These are phyloP conservation scores for Pseudocercospora musae DNA, from an alignment of 2,329 filamentous ascomycete genomes.

Conservation along the genomic window DNA sequence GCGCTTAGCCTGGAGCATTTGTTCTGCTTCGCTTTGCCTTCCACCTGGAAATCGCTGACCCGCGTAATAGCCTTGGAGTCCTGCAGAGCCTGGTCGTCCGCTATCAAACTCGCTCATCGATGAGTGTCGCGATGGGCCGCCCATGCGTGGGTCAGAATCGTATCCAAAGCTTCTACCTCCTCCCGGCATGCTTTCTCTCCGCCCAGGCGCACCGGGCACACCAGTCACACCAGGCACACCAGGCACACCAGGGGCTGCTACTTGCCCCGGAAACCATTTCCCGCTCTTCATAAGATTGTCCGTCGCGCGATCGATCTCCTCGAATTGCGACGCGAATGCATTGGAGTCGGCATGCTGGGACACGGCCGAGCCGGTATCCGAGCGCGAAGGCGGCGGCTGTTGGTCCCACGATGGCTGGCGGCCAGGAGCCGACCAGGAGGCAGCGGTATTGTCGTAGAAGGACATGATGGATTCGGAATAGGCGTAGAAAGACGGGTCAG, in stretches of 20 bases:
- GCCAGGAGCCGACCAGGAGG: slow-evolving; percentile 58
- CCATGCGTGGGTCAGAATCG: slow-evolving; percentile 62
- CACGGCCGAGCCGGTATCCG: slow-evolving; percentile 69
- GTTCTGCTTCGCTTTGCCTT: slow-evolving; percentile 88
- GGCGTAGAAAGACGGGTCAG: slow-evolving; percentile 15
- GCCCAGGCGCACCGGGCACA: slow-evolving; percentile 41
- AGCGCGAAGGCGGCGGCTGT: slow-evolving; percentile 61
- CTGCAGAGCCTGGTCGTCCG: slow-evolving; percentile 68
- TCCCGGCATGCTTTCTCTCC: slow-evolving; percentile 76
- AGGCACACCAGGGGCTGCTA: slow-evolving; percentile 20
- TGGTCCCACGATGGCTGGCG: slow-evolving; percentile 70
- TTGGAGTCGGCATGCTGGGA: slow-evolving; percentile 62
- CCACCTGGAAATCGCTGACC: slow-evolving; percentile 84
- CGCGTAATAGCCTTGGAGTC: slow-evolving; percentile 91
- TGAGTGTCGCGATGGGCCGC: slow-evolving; percentile 69
- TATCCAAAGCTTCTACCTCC: slow-evolving; percentile 41
- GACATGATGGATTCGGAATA: slow-evolving; percentile 49
- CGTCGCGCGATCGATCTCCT: slow-evolving; percentile 93
- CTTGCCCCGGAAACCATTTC: slow-evolving; percentile 66
- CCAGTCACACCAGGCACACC: slow-evolving; percentile 34
- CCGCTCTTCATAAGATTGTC: slow-evolving; percentile 96
- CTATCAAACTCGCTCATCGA: slow-evolving; percentile 78
- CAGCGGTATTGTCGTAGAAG: slow-evolving; percentile 63
- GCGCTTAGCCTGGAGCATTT: slow-evolving; percentile 98
- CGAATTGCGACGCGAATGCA: slow-evolving; percentile 83